Percentiles rank a stretch among this genome's conserved stretches.
Conservation (phyloP, 495 filamentous ascomycete genomes). For the Thozetella sp. region DNA sequence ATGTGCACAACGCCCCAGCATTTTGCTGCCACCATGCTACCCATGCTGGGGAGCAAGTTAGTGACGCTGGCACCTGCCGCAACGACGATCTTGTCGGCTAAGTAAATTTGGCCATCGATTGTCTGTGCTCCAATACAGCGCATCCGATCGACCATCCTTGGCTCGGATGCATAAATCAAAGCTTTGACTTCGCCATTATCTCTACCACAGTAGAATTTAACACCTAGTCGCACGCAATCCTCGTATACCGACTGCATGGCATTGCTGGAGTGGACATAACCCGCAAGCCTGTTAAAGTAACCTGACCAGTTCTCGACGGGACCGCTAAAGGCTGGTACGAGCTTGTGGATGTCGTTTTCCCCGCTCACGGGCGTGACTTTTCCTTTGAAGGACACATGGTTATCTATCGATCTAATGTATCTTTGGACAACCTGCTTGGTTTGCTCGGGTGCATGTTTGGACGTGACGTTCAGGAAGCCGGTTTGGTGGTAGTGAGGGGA, state of each 20-base stretch:
- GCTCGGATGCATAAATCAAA: neutral
- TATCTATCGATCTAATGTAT: neutral
- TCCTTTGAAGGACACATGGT: neutral
- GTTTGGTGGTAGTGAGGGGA: constrained; percentile 53
- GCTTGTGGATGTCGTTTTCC: neutral
- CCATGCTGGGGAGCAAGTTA: constrained; percentile 9
- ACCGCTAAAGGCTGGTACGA: constrained; percentile 18
- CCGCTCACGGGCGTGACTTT: neutral
- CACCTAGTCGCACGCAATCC: constrained; percentile 21
- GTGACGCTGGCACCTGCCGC: neutral
- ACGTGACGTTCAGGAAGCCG: constrained; percentile 42
- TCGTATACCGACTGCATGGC: constrained; percentile 29
- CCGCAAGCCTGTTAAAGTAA: constrained; percentile 54
- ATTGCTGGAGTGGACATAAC: constrained; percentile 52
- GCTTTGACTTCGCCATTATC: neutral
- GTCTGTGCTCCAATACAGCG: neutral
- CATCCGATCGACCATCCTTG: too few relatives aligned
- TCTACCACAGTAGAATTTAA: constrained; percentile 23
- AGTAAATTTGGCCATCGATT: neutral
- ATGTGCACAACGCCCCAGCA: constrained; percentile 58
- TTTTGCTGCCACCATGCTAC: constrained; percentile 40
- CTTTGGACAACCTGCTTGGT: neutral
- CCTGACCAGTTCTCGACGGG: constrained; percentile 51
- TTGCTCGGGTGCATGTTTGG: constrained; percentile 20
- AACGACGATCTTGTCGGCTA: neutral